Evolutionary conservation across 2,329 filamentous ascomycete species (phyloP).

Genomic region (Karstenula rhodostoma): DNA sequence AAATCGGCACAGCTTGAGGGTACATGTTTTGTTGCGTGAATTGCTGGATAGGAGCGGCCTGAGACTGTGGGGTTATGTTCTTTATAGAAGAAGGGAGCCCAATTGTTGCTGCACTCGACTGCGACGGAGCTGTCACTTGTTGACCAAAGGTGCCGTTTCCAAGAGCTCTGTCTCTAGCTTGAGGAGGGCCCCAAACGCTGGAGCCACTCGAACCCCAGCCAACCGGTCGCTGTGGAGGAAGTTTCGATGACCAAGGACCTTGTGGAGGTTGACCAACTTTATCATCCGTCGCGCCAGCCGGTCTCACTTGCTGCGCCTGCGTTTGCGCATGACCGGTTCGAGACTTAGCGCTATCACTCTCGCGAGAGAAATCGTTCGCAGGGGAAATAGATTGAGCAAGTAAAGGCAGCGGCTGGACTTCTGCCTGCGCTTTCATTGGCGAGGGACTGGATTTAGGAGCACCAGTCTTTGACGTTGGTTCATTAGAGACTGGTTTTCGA

Average conservation of each 20-base stretch:
- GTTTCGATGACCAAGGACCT: slow-evolving; percentile 36
- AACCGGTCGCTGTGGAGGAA: slow-evolving; percentile 32
- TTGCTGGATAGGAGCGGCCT: slow-evolving; percentile 25
- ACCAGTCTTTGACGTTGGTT: slow-evolving; percentile 25
- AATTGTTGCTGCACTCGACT: slow-evolving; percentile 34
- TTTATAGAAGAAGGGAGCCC: slow-evolving; percentile 31
- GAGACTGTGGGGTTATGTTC: slow-evolving; percentile 25
- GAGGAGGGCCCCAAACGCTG: slow-evolving; percentile 80
- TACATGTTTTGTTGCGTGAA: slow-evolving; percentile 34
- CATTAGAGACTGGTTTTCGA: slow-evolving; percentile 36
- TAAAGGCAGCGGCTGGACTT: slow-evolving; percentile 29
- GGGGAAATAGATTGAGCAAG: slow-evolving; percentile 27
- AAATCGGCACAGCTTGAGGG: slow-evolving; percentile 24
- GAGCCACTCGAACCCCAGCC: slow-evolving; percentile 58
- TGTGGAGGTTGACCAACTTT: slow-evolving; percentile 36
- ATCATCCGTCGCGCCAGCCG: slow-evolving; percentile 10
- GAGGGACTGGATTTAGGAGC: slow-evolving; percentile 29
- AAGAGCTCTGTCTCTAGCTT: slow-evolving; percentile 70
- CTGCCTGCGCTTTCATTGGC: slow-evolving; percentile 31
- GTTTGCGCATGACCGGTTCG: slow-evolving; percentile 23
- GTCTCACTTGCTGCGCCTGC: slow-evolving; percentile 19
- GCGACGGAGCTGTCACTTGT: slow-evolving; percentile 37
- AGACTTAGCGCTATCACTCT: slow-evolving; percentile 32
- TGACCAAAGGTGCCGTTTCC: slow-evolving; percentile 76
- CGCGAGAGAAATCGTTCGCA: slow-evolving; percentile 31